Evolutionary conservation across 2,329 filamentous ascomycete genomes (phyloP), one percentile per base, ranked within the genome.

Genomic region (Macrophomina phaseolina): DNA sequence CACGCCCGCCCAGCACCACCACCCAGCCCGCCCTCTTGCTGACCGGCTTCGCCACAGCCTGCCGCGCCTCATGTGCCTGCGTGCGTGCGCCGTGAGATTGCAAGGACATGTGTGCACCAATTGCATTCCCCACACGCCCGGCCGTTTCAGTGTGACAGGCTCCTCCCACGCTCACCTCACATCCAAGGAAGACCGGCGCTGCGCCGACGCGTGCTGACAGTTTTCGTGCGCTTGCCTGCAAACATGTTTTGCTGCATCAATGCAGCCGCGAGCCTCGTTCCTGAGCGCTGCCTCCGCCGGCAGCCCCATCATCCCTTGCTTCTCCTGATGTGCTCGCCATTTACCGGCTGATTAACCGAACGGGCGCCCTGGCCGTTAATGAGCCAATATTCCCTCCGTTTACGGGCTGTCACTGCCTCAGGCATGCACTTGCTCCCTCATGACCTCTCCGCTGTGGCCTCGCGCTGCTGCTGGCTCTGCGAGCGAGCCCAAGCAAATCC

Each of bases 1-100:
- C 58, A 61, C 28, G 36, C 40, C 55, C 55, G 40, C 23, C 30
- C 52, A 36, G 42, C 42, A 45, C 28, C 49, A 52, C 49, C 49
- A 52, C 14, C 46, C 46, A 49, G 46, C n/a, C 23, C n/a, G 8
- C 46, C 12, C n/a, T 5, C 49, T 23, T 45, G 56, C 56, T 48
- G 56, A 61, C 56, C 56, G 40, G 56, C 56, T 61, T 61, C 56
- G 56, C 56, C 56, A 62, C 58, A 62, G 58, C 58, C 40, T 40
- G 18, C 53, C n/a, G 56, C 56, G 56, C 56, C 58, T 62, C 42
- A 5, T 45, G 38, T 40, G 38, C 38, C 38, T 8, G 11, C 16
- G 58, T 48, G 58, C 58, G 42, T 45, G 55, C 55, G 55, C 55
- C 38, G 55, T 61, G 56, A 61, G 58, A 61, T 61, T 61, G 58